Conservation (phyloP, 2,329 filamentous ascomycete species). For the Fusarium sp. region DNA sequence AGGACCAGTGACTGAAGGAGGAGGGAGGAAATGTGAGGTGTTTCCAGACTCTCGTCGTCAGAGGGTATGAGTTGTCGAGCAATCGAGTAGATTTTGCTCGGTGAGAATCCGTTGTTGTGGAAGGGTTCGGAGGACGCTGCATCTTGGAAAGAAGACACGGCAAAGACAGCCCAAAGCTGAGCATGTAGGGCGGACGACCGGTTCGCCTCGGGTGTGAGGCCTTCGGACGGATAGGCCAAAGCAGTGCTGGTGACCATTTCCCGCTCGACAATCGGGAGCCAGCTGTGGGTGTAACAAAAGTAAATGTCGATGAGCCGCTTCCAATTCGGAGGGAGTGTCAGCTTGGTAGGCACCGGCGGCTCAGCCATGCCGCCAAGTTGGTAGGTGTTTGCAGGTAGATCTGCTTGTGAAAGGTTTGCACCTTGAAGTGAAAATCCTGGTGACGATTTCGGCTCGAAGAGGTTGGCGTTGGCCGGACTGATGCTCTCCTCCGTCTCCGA, state of each 20-base stretch:
- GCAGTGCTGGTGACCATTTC: constrained; percentile 67
- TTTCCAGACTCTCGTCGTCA: constrained; percentile 61
- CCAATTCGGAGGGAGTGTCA: constrained; percentile 63
- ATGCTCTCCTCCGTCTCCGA: constrained; percentile 47
- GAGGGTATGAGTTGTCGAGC: constrained; percentile 62
- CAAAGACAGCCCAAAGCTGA: constrained; percentile 70
- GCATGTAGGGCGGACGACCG: constrained; percentile 59
- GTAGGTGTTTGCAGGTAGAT: constrained; percentile 8
- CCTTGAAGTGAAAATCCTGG: constrained; percentile 35
- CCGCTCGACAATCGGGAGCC: constrained; percentile 80
- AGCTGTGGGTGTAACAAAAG: constrained; percentile 80
- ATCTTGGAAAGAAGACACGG: constrained; percentile 68
- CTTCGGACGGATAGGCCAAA: constrained; percentile 55
- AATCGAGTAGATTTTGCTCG: constrained; percentile 60
- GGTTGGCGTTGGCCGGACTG: constrained; percentile 34
- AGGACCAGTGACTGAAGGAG: constrained; percentile 72
- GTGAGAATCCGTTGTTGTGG: constrained; percentile 1
- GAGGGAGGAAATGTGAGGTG: constrained; percentile 54
- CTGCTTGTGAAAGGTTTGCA: constrained; percentile 19
- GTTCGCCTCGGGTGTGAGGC: constrained; percentile 43
- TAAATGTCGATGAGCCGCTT: constrained; percentile 77
- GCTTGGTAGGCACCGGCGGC: constrained; percentile 30
- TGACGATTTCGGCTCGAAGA: constrained; percentile 35
- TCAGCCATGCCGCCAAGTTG: constrained; percentile 9
- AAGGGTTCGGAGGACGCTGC: constrained; percentile 39